Base-by-base conservation (phyloP, 176 grass and related monocot genomes). In the Oryza nivara region DNA sequence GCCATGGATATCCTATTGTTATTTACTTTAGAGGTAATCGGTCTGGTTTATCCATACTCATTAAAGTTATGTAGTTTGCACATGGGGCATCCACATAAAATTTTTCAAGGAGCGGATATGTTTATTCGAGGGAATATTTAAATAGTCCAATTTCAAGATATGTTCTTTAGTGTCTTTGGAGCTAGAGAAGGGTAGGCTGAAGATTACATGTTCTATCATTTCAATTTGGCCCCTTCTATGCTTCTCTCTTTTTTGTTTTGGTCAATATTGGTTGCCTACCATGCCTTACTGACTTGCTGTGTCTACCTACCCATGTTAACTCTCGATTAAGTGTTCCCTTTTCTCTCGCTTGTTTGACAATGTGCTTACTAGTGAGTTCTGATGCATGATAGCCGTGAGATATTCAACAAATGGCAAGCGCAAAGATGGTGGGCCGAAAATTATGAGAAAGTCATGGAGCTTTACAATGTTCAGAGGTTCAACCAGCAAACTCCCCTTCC, bases 351-450 rank as follows among this genome's bases (percentile, higher is more conserved):
- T 80, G 12, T 76, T 81, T 35, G 23, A 46, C 45, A 67, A 72
- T 79, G 61, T 72, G 15, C 47, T 67, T 77, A 64, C 17, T 35
- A 35, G 43, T 81, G 8, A 73, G 25, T 9, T 54, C 32, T 83
- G 71, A 73, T 65, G 41, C 73, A 78, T 87, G 48, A 78, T 75
- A 97, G 94, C 49, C 91, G 90, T 70, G 94, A 97, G 66, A 94
- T 94, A 85, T 94, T 94, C 74, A 88, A 83, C 83, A 94, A 92
- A 73, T 94, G 90, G 89, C 94, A 85, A 92, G 94, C 94, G 23
- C 94, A 97, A 84, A 85, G 88, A 74, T 97, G 94, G 94, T 97
- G 94, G 94, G 81, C 92, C 30, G 88, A 97, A 84, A 97, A 97
- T 83, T 94, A 94, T 3, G 92, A 97, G 71, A 94, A 97, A 68